phyloP scores from a whole-genome alignment of 1,139 yeast genomes.

The Yamadazyma jaroonii region DNA sequence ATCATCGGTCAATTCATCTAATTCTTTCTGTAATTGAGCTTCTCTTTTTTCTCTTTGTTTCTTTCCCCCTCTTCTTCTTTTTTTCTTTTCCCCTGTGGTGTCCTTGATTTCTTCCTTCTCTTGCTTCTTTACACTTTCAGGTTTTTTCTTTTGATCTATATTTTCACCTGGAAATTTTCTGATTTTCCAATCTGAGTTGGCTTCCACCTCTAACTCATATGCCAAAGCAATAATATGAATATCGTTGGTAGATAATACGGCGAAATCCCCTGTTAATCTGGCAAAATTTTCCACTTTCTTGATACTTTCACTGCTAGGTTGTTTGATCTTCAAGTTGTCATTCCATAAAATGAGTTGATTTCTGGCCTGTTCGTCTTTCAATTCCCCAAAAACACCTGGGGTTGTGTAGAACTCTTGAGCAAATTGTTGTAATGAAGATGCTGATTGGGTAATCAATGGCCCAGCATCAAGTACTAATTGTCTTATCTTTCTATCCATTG shows the following conservation, averaged over 20 bases:
- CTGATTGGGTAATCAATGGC: conserved; percentile 84
- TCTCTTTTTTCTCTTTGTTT: conserved; percentile 58
- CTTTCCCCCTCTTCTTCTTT: conserved; percentile 62
- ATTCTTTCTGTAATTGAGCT: conserved; percentile 28
- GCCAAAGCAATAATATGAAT: conserved; percentile 88
- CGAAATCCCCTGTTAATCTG: conserved; percentile 83
- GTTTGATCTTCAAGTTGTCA: conserved; percentile 59
- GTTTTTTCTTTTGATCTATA: conserved; percentile 15
- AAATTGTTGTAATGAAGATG: conserved; percentile 65
- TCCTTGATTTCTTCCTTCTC: conserved; percentile 22
- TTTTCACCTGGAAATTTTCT: conserved; percentile 72
- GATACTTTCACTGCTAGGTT: conserved; percentile 67
- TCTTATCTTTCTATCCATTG: conserved; percentile 29
- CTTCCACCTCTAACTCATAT: conserved; percentile 77
- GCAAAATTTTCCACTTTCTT: conserved; percentile 74
- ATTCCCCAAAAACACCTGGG: conserved; percentile 85
- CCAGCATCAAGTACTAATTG: conserved; percentile 88
- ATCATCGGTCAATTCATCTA: conserved; percentile 14
- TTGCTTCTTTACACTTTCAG: conserved; percentile 13
- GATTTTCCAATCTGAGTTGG: conserved; percentile 67
- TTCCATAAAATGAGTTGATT: conserved; percentile 79
- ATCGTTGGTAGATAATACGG: conserved; percentile 88
- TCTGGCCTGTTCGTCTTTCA: conserved; percentile 82
- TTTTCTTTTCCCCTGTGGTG: conserved; percentile 31
- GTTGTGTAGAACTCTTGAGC: conserved; percentile 79